Evolutionary conservation across 768 basidiomycete genomes (phyloP).

Genomic region (Agaricus bisporus): DNA sequence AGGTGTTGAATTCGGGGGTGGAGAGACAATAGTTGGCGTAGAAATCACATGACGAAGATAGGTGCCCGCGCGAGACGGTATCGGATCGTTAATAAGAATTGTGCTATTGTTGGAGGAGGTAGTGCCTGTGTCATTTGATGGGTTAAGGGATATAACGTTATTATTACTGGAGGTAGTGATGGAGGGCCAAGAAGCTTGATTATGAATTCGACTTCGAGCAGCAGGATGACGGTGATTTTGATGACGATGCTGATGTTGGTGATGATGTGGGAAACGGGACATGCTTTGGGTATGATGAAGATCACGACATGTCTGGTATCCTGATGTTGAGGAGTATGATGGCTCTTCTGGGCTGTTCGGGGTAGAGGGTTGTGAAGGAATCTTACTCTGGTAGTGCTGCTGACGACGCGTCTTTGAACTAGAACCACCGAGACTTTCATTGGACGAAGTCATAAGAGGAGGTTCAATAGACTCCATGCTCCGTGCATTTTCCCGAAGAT

Average conservation of each 20-base stretch:
- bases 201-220: slow-evolving; percentile 2
- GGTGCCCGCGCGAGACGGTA: slow-evolving; percentile 51
- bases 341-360: neutral
- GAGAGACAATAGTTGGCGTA: slow-evolving; percentile 31
- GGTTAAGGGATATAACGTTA: neutral
- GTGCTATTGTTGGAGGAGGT: slow-evolving; percentile 14
- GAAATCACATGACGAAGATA: slow-evolving; percentile 77
- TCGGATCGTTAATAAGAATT: slow-evolving; percentile 28
- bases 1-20: slow-evolving; percentile 28
- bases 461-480: slow-evolving; percentile 17
- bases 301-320: no score
- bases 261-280: neutral
- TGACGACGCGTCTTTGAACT: slow-evolving; percentile 15
- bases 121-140: neutral
- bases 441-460: slow-evolving; percentile 26
- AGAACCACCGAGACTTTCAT: slow-evolving; percentile 25
- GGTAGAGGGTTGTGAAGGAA: slow-evolving; percentile 8
- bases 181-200: slow-evolving; percentile 3
- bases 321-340: neutral
- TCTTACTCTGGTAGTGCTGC: neutral
- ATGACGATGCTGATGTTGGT: neutral
- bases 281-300: neutral
- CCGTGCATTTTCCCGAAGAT: neutral
- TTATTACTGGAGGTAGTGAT: neutral
- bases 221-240: neutral